These are phyloP conservation scores for Trematosphaeria pertusa DNA, from an alignment of 2,329 filamentous ascomycete species.

Conservation along the genomic window DNA sequence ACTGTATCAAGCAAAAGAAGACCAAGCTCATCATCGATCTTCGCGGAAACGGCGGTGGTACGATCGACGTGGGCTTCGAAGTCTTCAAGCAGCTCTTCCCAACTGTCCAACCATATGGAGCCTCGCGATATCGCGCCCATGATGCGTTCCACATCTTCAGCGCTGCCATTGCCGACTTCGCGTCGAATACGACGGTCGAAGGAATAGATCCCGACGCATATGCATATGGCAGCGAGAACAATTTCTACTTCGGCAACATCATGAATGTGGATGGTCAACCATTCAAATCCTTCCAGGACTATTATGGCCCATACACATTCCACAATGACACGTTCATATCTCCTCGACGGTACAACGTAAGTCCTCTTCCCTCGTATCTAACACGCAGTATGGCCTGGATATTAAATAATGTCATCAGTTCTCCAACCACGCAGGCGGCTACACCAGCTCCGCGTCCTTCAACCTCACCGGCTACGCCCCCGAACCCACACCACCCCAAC, in stretches of 20 bases:
- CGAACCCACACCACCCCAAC: conserved; percentile 17
- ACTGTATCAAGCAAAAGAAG: conserved; percentile 54
- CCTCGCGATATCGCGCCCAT: conserved; percentile 53
- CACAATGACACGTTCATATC: conserved; percentile 38
- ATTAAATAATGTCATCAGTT: background rate
- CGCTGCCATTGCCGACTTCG: conserved; percentile 14
- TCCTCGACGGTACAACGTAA: conserved; percentile 47
- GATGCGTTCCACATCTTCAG: conserved; percentile 44
- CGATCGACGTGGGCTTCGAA: conserved; percentile 38
- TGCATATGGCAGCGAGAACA: background rate
- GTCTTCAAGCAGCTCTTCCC: conserved; percentile 61
- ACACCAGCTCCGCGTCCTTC: background rate
- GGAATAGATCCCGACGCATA: conserved; percentile 6
- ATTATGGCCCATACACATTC: conserved; percentile 36
- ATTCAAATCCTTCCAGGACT: conserved; percentile 39
- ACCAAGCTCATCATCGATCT: conserved; percentile 68
- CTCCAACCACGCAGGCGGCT: conserved; percentile 13
- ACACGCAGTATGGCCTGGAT: conserved; percentile 44
- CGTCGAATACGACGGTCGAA: conserved; percentile 22
- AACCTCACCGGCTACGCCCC: conserved; percentile 15
- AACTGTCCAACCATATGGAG: conserved; percentile 45
- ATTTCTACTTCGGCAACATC: conserved; percentile 24
- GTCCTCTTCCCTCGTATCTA: conserved; percentile 4
- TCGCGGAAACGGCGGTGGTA: conserved; percentile 64
- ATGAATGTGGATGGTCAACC: conserved; percentile 18